phyloP scores from a whole-genome alignment of 2,329 filamentous ascomycete genomes.

The Chaetomiaceae sp. region DNA sequence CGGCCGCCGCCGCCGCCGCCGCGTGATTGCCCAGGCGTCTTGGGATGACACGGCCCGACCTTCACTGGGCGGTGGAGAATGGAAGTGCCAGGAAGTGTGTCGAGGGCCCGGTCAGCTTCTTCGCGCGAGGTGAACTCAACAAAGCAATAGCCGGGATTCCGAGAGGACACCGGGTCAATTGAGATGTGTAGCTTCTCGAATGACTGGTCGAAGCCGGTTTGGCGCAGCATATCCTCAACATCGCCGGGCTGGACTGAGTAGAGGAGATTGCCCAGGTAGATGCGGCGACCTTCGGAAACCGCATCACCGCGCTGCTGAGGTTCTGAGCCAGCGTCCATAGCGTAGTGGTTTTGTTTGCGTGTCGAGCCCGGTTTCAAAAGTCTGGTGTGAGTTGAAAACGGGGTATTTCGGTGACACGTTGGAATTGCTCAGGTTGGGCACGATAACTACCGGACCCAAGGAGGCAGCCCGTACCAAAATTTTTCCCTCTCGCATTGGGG shows the following conservation, averaged over 20 bases:
- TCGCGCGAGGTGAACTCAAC: conserved; percentile 59
- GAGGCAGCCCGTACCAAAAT: too few relatives aligned
- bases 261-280: conserved; percentile 63
- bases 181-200: conserved; percentile 60
- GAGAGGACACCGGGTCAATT: conserved; percentile 61
- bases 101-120: conserved; percentile 54
- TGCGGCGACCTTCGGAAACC: conserved; percentile 31
- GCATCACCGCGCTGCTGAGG: conserved; percentile 20
- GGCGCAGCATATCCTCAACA: conserved; percentile 34
- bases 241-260: conserved; percentile 46
- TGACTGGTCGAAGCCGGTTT: conserved; percentile 34
- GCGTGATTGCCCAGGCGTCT: conserved; percentile 28
- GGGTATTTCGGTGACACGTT: too few relatives aligned
- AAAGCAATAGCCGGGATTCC: conserved; percentile 73
- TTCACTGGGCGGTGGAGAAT: conserved; percentile 58
- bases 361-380: too few relatives aligned
- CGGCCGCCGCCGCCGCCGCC: conserved; percentile 20
- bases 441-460: too few relatives aligned
- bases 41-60: conserved; percentile 62
- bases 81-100: conserved; percentile 48
- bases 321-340: background rate
- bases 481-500: too few relatives aligned
- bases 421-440: too few relatives aligned
- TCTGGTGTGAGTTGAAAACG: too few relatives aligned
- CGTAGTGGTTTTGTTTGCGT: too few relatives aligned